Conservation (phyloP, 495 filamentous ascomycete species). For the Hypoxylon subgilvum region DNA sequence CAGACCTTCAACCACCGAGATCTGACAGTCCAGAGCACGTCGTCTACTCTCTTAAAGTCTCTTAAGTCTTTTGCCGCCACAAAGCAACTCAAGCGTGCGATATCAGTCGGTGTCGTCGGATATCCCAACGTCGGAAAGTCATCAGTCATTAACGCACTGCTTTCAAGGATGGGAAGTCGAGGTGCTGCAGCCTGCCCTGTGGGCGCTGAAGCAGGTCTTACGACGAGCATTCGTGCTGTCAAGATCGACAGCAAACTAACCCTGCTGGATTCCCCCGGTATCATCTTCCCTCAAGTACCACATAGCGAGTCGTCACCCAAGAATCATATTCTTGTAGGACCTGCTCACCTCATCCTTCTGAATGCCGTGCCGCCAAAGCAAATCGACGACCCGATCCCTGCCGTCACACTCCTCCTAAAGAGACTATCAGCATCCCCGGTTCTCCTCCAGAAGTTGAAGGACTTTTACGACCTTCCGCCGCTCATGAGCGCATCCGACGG, state of each 20-base stretch:
- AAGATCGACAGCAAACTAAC: conserved; percentile 96
- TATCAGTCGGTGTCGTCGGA: conserved; percentile 91
- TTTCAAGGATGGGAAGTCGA: conserved; percentile 73
- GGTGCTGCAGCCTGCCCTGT: conserved; percentile 76
- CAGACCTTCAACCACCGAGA: conserved; percentile 92
- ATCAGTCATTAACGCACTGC: conserved; percentile 93
- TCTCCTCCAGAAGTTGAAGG: conserved; percentile 74
- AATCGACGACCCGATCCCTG: conserved; percentile 87
- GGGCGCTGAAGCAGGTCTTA: conserved; percentile 92
- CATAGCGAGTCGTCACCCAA: conserved; percentile 29
- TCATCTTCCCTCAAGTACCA: conserved; percentile 77
- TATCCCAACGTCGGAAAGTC: conserved; percentile 98
- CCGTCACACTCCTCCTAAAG: conserved; percentile 79
- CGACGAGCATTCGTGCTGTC: conserved; percentile 83
- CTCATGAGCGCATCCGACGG: conserved; percentile 68
- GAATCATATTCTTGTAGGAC: conserved; percentile 69
- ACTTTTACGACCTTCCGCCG: conserved; percentile 80
- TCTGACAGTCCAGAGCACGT: conserved; percentile 84
- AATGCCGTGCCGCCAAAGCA: conserved; percentile 93
- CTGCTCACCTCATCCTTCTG: conserved; percentile 82
- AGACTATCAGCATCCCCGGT: conserved; percentile 74
- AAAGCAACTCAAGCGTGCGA: conserved; percentile 83
- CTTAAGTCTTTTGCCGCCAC: conserved; percentile 88
- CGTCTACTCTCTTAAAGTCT: conserved; percentile 83
- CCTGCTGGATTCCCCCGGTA: conserved; percentile 92